Conservation (phyloP, 2,329 filamentous ascomycete genomes). For the Scleromitrula shiraiana region DNA sequence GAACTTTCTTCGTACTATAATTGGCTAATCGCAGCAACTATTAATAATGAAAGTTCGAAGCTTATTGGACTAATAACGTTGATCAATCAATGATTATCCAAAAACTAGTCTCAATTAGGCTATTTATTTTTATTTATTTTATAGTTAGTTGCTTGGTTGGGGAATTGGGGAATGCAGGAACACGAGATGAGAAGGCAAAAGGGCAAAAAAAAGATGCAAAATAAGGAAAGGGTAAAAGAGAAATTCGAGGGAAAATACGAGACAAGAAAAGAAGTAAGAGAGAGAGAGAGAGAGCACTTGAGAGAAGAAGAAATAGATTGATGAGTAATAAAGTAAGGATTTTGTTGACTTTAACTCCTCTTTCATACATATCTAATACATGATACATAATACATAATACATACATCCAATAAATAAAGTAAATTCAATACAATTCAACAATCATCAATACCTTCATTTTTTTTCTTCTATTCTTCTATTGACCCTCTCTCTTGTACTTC, state of each 20-base stretch:
- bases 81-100: no score
- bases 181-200: not conserved
- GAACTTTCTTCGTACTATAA: not conserved
- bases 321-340: not conserved
- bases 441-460: no score
- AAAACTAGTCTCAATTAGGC: not conserved
- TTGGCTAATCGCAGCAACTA: not conserved
- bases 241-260: not conserved
- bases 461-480: no score
- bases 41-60: no score
- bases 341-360: no score
- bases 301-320: not conserved
- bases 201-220: not conserved
- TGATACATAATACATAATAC: no score
- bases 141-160: not conserved
- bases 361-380: no score
- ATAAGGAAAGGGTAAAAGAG: not conserved
- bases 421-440: no score
- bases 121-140: not conserved
- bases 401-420: no score
- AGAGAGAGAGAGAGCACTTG: not conserved
- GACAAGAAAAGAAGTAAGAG: not conserved
- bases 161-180: conserved; percentile 9
- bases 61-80: no score
- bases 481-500: no score